These are phyloP conservation scores for Mortierella claussenii DNA, from an alignment of 192 early-diverging fungal species.

Conservation along the genomic window DNA sequence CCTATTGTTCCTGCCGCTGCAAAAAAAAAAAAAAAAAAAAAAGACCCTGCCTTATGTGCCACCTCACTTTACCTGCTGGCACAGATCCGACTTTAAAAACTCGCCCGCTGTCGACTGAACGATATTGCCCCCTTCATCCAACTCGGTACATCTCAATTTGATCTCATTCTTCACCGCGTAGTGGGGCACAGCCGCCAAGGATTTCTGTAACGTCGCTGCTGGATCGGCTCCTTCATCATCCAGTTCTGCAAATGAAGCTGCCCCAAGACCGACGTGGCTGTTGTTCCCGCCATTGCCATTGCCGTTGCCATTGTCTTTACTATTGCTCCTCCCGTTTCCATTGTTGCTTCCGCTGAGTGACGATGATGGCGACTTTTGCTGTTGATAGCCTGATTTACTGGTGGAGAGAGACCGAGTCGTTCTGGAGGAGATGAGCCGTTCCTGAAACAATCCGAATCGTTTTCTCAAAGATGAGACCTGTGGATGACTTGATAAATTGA, in stretches of 20 bases:
- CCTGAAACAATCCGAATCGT: too few relatives aligned
- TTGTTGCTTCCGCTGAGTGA: too few relatives aligned
- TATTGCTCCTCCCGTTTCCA: too few relatives aligned
- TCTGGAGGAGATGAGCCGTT: too few relatives aligned
- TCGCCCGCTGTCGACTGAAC: slow-evolving; percentile 75
- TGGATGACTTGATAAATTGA: too few relatives aligned
- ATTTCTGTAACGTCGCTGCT: slow-evolving; percentile 12
- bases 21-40: slow-evolving; percentile 2
- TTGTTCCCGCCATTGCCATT: slow-evolving; percentile 5
- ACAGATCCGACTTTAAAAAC: slow-evolving; percentile 80
- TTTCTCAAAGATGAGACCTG: too few relatives aligned
- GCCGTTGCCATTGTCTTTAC: too few relatives aligned
- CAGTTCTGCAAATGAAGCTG: background rate
- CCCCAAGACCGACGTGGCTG: background rate
- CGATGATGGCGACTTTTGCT: too few relatives aligned
- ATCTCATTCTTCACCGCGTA: slow-evolving; percentile 37
- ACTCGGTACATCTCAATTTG: slow-evolving; percentile 60
- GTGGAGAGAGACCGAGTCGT: too few relatives aligned
- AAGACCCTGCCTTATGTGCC: background rate
- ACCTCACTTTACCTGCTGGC: slow-evolving; percentile 54
- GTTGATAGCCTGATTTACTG: too few relatives aligned
- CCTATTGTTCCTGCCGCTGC: too few relatives aligned
- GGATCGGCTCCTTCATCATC: slow-evolving; percentile 6
- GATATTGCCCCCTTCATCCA: slow-evolving; percentile 72
- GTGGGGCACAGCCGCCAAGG: slow-evolving; percentile 23